These are phyloP conservation scores for Rhynchosporium secalis DNA, from an alignment of 2,329 filamentous ascomycete species.

Conservation along the genomic window DNA sequence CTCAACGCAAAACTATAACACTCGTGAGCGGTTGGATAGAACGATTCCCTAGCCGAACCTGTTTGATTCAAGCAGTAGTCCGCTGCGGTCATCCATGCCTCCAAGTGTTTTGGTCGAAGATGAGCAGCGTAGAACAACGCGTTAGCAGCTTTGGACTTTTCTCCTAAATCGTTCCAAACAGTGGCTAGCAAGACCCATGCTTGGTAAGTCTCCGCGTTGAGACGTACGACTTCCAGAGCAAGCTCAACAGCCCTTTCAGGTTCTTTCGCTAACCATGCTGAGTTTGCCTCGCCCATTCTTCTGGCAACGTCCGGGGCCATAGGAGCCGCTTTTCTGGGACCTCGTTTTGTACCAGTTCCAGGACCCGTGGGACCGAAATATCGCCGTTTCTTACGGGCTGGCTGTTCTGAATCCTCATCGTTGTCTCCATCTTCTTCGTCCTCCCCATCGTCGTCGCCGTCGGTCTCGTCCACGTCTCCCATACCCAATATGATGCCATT, in stretches of 20 bases:
- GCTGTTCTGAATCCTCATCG: neutral
- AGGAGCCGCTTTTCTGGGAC: constrained; percentile 59
- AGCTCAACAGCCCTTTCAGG: constrained; percentile 60
- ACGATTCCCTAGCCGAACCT: constrained; percentile 7
- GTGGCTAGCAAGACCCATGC: constrained; percentile 64
- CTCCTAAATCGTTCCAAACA: constrained; percentile 60
- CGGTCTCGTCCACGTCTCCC: neutral
- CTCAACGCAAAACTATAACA: constrained; percentile 2
- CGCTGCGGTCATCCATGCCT: constrained; percentile 54
- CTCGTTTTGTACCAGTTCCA: constrained; percentile 31
- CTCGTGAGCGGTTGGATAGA: constrained; percentile 6
- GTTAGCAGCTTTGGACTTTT: constrained; percentile 57
- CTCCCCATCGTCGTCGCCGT: neutral
- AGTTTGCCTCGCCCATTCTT: constrained; percentile 64
- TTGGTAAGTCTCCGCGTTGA: constrained; percentile 66
- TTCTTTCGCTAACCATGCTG: constrained; percentile 63
- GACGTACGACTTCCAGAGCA: constrained; percentile 63
- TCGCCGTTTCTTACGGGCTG: constrained; percentile 6
- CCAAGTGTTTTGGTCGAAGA: constrained; percentile 59
- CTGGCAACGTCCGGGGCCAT: constrained; percentile 71
- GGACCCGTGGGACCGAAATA: neutral
- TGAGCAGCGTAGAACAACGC: constrained; percentile 63
- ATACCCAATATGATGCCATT: neutral
- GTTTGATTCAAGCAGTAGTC: constrained; percentile 17
- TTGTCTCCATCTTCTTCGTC: constrained; percentile 4